Conservation (phyloP, 148 eudicot genomes). For the Nepenthes gracilis region DNA sequence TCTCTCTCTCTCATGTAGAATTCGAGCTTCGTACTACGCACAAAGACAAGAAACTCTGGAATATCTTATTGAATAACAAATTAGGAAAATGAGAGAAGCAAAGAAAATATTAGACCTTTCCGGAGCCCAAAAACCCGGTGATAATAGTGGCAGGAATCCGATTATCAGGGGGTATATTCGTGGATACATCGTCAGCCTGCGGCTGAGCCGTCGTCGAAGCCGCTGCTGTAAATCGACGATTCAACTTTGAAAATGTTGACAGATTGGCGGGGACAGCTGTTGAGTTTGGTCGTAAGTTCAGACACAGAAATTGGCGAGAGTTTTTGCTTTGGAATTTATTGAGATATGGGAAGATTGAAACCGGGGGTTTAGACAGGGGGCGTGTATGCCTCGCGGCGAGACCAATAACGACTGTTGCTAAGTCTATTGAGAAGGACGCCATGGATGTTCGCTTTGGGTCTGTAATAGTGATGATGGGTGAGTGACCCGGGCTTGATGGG, state of each 20-base stretch:
- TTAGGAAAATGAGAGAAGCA: no score
- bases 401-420: constrained; percentile 31
- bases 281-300: neutral
- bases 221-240: constrained; percentile 20
- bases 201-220: constrained; percentile 22
- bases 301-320: constrained; percentile 6
- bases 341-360: constrained; percentile 10
- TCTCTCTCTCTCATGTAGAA: no score
- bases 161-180: constrained; percentile 74
- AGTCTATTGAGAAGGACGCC: constrained; percentile 52
- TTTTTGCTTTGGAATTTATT: constrained; percentile 1
- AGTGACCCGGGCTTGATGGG: no score
- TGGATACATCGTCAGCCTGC: constrained; percentile 34
- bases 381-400: constrained; percentile 24
- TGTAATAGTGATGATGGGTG: no score
- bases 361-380: constrained; percentile 10
- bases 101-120: constrained; percentile 41
- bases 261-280: constrained; percentile 1
- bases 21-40: no score
- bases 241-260: constrained; percentile 12
- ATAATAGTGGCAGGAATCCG: constrained; percentile 94
- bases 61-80: no score
- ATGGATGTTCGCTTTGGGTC: constrained; percentile 10
- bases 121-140: constrained; percentile 93
- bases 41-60: neutral